A percentile compares a stretch with the other conserved stretches of the same genome.
Conservation (phyloP, 2,329 filamentous ascomycete genomes). For the Didymella exigua region DNA sequence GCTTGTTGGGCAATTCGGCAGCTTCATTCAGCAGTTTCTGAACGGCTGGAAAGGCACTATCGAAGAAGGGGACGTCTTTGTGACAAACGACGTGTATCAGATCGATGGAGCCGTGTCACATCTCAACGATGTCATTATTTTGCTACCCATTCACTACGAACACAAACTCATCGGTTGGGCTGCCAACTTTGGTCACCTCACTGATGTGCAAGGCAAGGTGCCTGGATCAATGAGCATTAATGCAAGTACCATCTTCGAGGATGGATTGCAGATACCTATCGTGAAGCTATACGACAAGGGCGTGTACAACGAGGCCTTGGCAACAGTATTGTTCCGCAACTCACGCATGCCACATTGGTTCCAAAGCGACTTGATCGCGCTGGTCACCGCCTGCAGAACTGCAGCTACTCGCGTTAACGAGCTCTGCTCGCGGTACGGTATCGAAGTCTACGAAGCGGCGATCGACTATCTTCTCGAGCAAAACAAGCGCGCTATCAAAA, state of each 20-base stretch:
- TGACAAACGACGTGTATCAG: slow-evolving; percentile 59
- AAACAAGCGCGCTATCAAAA: slow-evolving; percentile 53
- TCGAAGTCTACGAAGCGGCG: slow-evolving; percentile 54
- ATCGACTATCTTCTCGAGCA: slow-evolving; percentile 53
- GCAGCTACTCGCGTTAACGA: slow-evolving; percentile 54
- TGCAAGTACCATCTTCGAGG: slow-evolving; percentile 55
- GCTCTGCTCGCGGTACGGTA: slow-evolving; percentile 53
- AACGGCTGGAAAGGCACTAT: slow-evolving; percentile 54
- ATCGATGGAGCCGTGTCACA: slow-evolving; percentile 58
- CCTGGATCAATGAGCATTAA: slow-evolving; percentile 59
- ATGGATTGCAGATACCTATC: slow-evolving; percentile 57
- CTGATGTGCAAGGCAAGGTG: slow-evolving; percentile 53
- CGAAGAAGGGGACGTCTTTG: slow-evolving; percentile 58
- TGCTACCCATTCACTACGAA: slow-evolving; percentile 56
- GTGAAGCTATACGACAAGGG: slow-evolving; percentile 56
- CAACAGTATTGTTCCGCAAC: slow-evolving; percentile 56
- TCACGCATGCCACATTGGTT: slow-evolving; percentile 58
- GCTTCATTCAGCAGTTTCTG: slow-evolving; percentile 57
- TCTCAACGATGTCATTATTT: slow-evolving; percentile 57
- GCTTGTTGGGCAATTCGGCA: slow-evolving; percentile 59
- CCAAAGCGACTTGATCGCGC: slow-evolving; percentile 54
- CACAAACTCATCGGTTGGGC: slow-evolving; percentile 56
- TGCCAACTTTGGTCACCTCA: slow-evolving; percentile 59
- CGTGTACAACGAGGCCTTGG: slow-evolving; percentile 52
- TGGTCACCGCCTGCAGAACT: slow-evolving; percentile 55